Base-by-base conservation (phyloP, 768 basidiomycete species). In the Calocybe gangraenosa region DNA sequence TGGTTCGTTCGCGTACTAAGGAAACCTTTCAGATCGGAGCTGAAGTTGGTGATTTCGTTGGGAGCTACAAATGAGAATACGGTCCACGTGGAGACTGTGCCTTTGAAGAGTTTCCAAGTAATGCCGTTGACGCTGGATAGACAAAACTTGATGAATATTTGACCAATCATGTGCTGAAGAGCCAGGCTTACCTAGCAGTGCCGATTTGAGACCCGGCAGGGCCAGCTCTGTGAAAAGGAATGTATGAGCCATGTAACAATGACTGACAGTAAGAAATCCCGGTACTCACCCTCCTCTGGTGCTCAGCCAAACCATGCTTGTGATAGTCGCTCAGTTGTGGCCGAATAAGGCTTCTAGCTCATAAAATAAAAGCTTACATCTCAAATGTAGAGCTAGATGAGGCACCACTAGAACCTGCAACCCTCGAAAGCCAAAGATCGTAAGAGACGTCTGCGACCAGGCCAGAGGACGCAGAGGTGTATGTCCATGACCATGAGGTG, bases 1-100 rank as follows among this genome's bases (percentile, higher is more conserved):
- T 35, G 34, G 17, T 35, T n/a, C 5, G 6, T n/a, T 35, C 35
- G 44, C 49, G 38, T 28, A 65, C 65, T 62, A 43, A 65, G 53
- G 60, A 67, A 67, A 8, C 58, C 56, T 34, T 63, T 63, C 25
- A 67, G 56, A 23, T 67, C 64, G n/a, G 56, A 50, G 46, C 61
- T 65, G 50, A 63, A 65, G 52, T 60, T 59, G 23, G 61, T 63
- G 35, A 62, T 63, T 57, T 67, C 64, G 31, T 43, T 55, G 0
- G 64, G 63, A 15, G 65, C 62, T n/a, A 65, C 63, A 40, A 64
- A 67, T 8, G 65, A 64, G 52, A 65, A 61, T 34, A 63, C 58
- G 23, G 57, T 61, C 64, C 64, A 67, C 25, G 58, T 64, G 13
- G 49, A 45, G 7, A 67, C 64, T 10, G 56, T 60, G 41, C 65